A percentile compares a stretch with the other conserved stretches of the same genome.
Evolutionary conservation across 2,329 filamentous ascomycete species (phyloP).

Genomic region (Blumeriella jaapii): DNA sequence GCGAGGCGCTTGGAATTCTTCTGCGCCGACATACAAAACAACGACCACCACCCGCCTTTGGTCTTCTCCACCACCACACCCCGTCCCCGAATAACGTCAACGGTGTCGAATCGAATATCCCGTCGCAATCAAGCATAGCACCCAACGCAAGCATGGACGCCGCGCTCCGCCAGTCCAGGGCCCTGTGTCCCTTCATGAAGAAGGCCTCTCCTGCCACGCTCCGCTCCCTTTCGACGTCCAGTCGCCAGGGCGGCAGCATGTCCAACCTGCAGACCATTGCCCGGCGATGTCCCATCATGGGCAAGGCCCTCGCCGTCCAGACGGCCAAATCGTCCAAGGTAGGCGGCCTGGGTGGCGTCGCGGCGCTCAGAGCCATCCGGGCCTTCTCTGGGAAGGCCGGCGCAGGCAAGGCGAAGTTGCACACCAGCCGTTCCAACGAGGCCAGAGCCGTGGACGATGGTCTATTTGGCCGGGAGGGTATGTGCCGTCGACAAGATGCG

Average conservation of each 20-base stretch:
- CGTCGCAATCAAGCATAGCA: not conserved
- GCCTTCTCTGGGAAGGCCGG: conserved; percentile 39
- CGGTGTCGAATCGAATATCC: not conserved
- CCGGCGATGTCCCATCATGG: conserved; percentile 96
- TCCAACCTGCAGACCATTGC: conserved; percentile 92
- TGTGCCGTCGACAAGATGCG: conserved; percentile 11
- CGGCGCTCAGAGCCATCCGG: conserved; percentile 38
- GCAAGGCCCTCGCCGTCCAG: conserved; percentile 89
- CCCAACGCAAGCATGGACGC: conserved; percentile 62
- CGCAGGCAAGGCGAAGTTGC: conserved; percentile 60
- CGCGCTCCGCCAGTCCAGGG: conserved; percentile 87
- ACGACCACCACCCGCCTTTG: no score
- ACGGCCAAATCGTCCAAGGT: conserved; percentile 41
- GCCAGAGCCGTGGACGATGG: conserved; percentile 62
- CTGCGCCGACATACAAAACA: no score
- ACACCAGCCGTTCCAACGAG: conserved; percentile 67
- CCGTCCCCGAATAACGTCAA: not conserved
- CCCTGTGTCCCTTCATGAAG: conserved; percentile 95
- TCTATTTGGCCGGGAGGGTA: conserved; percentile 39
- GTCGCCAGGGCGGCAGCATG: conserved; percentile 64
- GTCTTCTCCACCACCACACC: no score
- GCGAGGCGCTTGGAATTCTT: no score
- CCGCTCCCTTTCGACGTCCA: conserved; percentile 70
- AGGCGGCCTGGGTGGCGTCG: conserved; percentile 30
- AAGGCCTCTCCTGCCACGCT: conserved; percentile 86